phyloP scores from a whole-genome alignment of 306 rosid genomes.

The Clitoria ternatea region DNA sequence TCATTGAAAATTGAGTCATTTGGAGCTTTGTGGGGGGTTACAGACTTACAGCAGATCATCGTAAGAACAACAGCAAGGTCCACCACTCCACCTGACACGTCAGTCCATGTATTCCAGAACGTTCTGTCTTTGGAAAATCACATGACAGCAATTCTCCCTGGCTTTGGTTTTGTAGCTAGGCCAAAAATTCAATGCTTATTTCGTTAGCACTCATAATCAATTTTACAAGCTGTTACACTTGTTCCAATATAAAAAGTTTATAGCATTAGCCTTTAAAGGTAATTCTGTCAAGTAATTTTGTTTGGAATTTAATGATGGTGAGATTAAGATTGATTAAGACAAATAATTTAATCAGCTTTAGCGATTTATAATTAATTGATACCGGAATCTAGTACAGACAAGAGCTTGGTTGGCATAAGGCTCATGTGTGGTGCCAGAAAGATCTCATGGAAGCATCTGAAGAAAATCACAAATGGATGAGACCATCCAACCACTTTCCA shows the following conservation, averaged over 20 bases:
- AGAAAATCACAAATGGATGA: conserved; percentile 16
- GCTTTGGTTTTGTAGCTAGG: conserved; percentile 10
- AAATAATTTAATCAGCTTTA: background rate
- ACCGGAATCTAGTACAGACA: background rate
- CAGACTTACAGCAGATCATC: conserved; percentile 3
- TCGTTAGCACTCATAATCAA: background rate
- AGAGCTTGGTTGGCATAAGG: conserved; percentile 24
- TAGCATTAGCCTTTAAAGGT: too few relatives aligned
- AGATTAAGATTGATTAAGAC: too few relatives aligned
- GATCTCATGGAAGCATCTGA: conserved; percentile 12
- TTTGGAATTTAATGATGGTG: too few relatives aligned
- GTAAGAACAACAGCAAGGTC: conserved; percentile 15
- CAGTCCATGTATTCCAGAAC: conserved; percentile 25
- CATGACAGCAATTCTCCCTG: background rate
- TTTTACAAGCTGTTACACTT: background rate
- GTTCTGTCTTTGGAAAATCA: conserved; percentile 23
- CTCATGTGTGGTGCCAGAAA: conserved; percentile 15
- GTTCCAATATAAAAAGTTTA: background rate
- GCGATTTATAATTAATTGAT: background rate
- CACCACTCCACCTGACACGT: conserved; percentile 32
- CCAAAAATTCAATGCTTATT: background rate
- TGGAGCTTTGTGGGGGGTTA: conserved; percentile 14
- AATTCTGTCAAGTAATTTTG: too few relatives aligned
- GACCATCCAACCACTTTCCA: conserved; percentile 27
- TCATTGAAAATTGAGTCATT: conserved; percentile 17